Base-by-base conservation (phyloP, 768 basidiomycete genomes). In the Astraeus odoratus region DNA sequence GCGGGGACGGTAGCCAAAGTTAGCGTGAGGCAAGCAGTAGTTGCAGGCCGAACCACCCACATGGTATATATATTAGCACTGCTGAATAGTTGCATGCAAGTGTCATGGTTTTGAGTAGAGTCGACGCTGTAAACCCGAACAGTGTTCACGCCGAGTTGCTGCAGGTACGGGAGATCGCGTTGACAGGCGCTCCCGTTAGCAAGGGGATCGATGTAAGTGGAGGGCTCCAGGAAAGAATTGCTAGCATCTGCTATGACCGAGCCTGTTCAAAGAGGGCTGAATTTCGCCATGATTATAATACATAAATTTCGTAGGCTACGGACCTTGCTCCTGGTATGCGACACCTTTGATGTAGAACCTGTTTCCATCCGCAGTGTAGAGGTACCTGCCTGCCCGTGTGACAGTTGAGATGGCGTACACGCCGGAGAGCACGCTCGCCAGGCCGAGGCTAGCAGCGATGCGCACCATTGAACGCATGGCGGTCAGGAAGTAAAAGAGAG, bases 311-410 rank as follows among this genome's bases (percentile, higher is more conserved):
- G 24, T n/a, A 5, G 7, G 16, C 24, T 3, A 48, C 63, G 41
- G 46, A 80, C 92, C 90, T 67, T 91, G 86, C 49, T 77, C 72
- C 61, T 91, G 88, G 64, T 92, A 92, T 9, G 86, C 86, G 44
- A 91, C 67, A 43, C 88, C 89, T 64, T 88, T 90, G 67, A 96
- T 85, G 66, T 81, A 93, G 67, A 94, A 95, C 43, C 93, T 68
- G 30, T 59, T 80, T 3, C 89, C 88, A 40, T 79, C 75, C 3
- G 75, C 74, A 31, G 75, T 76, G 65, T 92, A 95, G 34, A 95
- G 80, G 61, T 92, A 95, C 57, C 79, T 77, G 26, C 88, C 91
- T 23, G 69, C 59, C 35, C 88, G 76, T 30, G 82, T 71, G 54
- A 96, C 73, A 45, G 76, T 73, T 26, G 78, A 72, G 35, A 93